A percentile compares a stretch with the other conserved stretches of the same genome.
These are phyloP conservation scores for Stephania yunnanensis DNA, from an alignment of 164 flowering plant species.

Conservation along the genomic window DNA sequence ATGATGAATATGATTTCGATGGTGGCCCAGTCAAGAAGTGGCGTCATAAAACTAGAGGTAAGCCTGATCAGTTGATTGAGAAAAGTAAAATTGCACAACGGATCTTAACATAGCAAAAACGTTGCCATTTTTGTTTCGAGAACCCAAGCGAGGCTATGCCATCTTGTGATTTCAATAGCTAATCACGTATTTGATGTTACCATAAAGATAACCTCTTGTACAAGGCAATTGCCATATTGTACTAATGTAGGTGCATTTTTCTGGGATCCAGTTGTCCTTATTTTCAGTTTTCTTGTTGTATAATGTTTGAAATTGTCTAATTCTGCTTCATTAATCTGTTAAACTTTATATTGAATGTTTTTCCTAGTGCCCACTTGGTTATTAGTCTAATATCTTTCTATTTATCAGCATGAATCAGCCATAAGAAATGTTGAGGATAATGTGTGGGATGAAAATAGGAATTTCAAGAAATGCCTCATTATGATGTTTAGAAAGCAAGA, in stretches of 20 bases:
- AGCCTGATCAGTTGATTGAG: slow-evolving; percentile 21
- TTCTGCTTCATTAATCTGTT: neutral
- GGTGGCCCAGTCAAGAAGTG: slow-evolving; percentile 52
- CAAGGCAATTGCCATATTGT: slow-evolving; percentile 89
- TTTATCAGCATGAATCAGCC: slow-evolving; percentile 74
- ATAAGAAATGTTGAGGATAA: slow-evolving; percentile 66
- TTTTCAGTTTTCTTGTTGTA: neutral
- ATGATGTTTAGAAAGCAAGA: slow-evolving; percentile 86
- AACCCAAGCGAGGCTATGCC: slow-evolving; percentile 72
- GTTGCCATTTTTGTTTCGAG: slow-evolving; percentile 86
- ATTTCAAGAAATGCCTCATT: slow-evolving; percentile 92
- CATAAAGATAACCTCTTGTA: slow-evolving; percentile 66
- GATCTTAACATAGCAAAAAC: slow-evolving; percentile 74
- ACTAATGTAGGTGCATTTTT: slow-evolving; percentile 59
- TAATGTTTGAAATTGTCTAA: neutral
- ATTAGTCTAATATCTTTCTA: neutral
- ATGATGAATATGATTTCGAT: slow-evolving; percentile 93
- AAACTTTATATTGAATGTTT: neutral
- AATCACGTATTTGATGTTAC: slow-evolving; percentile 80
- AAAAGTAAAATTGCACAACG: slow-evolving; percentile 34
- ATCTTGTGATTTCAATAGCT: slow-evolving; percentile 78
- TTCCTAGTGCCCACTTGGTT: neutral
- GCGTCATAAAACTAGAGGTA: slow-evolving; percentile 32
- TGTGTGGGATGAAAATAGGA: slow-evolving; percentile 89
- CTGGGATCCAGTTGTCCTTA: neutral